Base-by-base conservation (phyloP, 805 yeast species). In the Limtongozyma cylindracea region DNA sequence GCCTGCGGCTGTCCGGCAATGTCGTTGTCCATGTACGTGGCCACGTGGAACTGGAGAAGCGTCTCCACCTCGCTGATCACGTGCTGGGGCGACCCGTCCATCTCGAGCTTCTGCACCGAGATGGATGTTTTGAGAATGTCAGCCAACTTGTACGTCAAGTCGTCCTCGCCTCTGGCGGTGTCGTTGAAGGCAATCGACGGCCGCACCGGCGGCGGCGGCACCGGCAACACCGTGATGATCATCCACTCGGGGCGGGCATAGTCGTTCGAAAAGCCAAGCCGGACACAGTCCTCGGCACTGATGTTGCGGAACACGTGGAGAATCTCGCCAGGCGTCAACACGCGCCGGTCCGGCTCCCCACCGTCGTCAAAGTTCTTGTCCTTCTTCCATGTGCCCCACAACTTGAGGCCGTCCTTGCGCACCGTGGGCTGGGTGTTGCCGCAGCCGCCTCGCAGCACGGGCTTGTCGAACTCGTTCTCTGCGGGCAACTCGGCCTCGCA, bases 1-100 rank as follows among this genome's bases (percentile, higher is more conserved):
- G 99, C 98, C 47, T 84, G 98, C 1, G 98, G 99, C 52, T 88
- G 98, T 30, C 99, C 98, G 9, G 98, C 98, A 47, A 88, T 88
- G 51, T 88, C 96, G 45, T 88, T 88, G 51, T 88, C 98, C 99
- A 88, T 88, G 43, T 88, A 88, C 1, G 99, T 88, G 6, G 99
- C 99, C 23, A 88, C 95, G 38, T 88, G 99, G 46, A 80, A 88
- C 44, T 88, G 99, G 27, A 88, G 55, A 33, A 88, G 62, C 20
- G 92, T 73, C 45, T 88, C 98, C 40, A 88, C 84, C 49, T 88
- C 99, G 41, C 76, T 76, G 34, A 88, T 73, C 20, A 91, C 96
- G 44, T 88, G 99, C 37, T 84, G 95, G 10, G 99, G 98, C 4
- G 96, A 91, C 32, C 99, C 99, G 44, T 91, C 96, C 63, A 80